Base-by-base conservation (phyloP, 108 stramenopile species). In the Licmophora abbreviata region DNA sequence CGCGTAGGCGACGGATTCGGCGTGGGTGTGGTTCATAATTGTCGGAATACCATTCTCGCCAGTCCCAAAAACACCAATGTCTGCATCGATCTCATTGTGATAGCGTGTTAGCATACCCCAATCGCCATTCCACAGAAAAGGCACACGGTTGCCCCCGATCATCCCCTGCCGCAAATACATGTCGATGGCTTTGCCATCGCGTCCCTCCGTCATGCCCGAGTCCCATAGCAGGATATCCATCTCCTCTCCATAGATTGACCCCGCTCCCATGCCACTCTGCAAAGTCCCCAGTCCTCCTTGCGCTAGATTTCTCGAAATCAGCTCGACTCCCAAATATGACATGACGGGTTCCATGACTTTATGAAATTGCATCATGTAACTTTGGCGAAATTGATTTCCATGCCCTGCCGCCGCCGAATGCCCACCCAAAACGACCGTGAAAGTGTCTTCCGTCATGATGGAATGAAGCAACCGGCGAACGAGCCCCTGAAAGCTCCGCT, bases 381-480 rank as follows among this genome's bases (percentile, higher is more conserved):
- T 71, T 57, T 89, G 88, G 27, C 55, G 59, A 45, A 74, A 84
- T 40, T 84, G 78, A 62, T 89, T 89, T 25, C 85, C 88, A 47
- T 79, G 78, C 0, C 78, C 78, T 12, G 78, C 78, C 18, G 78
- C 69, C 3, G 78, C 56, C 10, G 73, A 71, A 60, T 79, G 73
- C 20, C 78, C 76, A 25, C 64, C 74, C 51, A 89, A 46, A 6
- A 79, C 79, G 29, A 83, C 47, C 4, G 72, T 78, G 50, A 88
- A 88, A 7, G 51, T 59, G 45, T 77, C 78, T 61, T 81, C 74
- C 24, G 85, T 82, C 76, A 92, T 73, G 47, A 92, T 67, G 32
- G 85, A 73, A 69, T 92, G 90, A 26, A 83, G 51, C 3, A 92
- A 56, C 42, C 85, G 57, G 3, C 81, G 73, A 40, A 63, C 52